These are phyloP conservation scores for Cryphonectria naterciae DNA, from an alignment of 2,329 filamentous ascomycete genomes.

Conservation along the genomic window DNA sequence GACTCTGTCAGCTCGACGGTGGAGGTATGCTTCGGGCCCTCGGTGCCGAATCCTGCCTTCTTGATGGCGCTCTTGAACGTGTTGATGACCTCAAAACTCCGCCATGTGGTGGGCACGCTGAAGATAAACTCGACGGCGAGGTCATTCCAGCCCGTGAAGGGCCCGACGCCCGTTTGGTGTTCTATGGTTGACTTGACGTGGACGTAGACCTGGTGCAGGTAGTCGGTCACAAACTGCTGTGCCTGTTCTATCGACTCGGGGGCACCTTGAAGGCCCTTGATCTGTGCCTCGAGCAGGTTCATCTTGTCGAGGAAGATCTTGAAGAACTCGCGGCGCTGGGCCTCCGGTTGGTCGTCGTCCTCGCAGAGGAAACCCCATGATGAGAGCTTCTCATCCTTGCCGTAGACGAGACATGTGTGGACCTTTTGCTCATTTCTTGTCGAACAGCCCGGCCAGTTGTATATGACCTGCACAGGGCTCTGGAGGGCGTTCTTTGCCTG, in stretches of 20 bases:
- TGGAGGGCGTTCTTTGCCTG: slow-evolving; percentile 38
- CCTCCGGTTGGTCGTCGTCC: slow-evolving; percentile 46
- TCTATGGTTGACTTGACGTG: slow-evolving; percentile 52
- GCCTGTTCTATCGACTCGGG: slow-evolving; percentile 48
- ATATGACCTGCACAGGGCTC: slow-evolving; percentile 49
- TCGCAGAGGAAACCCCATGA: slow-evolving; percentile 60
- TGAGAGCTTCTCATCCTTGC: slow-evolving; percentile 43
- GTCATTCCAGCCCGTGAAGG: slow-evolving; percentile 46
- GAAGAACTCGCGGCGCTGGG: slow-evolving; percentile 54
- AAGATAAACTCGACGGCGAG: slow-evolving; percentile 58
- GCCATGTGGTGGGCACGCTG: slow-evolving; percentile 62
- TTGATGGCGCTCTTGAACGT: slow-evolving; percentile 52
- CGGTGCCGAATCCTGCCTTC: slow-evolving; percentile 53
- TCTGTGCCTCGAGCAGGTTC: slow-evolving; percentile 47
- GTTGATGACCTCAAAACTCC: slow-evolving; percentile 53
- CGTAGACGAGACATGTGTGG: slow-evolving; percentile 54
- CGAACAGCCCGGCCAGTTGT: slow-evolving; percentile 58
- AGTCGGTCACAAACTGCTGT: slow-evolving; percentile 53
- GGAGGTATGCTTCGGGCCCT: slow-evolving; percentile 44
- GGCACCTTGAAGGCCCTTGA: slow-evolving; percentile 47
- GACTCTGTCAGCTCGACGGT: slow-evolving; percentile 52
- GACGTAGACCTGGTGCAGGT: slow-evolving; percentile 51
- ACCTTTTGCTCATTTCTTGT: slow-evolving; percentile 60
- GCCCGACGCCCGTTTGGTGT: slow-evolving; percentile 43
- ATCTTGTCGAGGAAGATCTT: slow-evolving; percentile 57